A percentile compares a stretch with the other conserved stretches of the same genome.
phyloP scores from a whole-genome alignment of 2,329 filamentous ascomycete genomes.

The Graphilbum sp. region DNA sequence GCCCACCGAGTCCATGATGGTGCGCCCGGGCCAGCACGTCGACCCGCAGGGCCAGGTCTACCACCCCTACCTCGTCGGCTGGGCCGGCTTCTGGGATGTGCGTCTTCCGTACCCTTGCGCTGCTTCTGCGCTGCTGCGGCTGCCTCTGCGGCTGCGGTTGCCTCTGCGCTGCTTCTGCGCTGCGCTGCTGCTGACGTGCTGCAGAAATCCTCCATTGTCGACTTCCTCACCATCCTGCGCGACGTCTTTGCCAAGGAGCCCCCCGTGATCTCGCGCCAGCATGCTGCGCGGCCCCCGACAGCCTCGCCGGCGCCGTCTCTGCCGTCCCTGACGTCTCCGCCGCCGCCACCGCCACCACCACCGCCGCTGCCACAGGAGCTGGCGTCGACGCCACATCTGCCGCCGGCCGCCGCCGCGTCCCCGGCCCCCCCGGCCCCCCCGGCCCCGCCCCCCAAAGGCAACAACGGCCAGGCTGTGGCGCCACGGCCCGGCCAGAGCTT shows the following conservation, averaged over 20 bases:
- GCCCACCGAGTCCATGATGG: conserved; percentile 73
- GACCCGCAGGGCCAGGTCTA: conserved; percentile 87
- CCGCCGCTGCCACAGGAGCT: conserved; percentile 56
- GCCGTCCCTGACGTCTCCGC: conserved; percentile 25
- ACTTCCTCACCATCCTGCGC: conserved; percentile 67
- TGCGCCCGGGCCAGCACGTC: conserved; percentile 87
- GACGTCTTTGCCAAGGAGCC: conserved; percentile 92
- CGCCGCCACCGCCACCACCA: conserved; percentile 28
- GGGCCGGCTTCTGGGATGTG: conserved; percentile 82
- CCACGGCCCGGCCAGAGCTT: not conserved
- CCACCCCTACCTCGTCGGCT: conserved; percentile 85
- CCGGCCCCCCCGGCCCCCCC: conserved; percentile 17
- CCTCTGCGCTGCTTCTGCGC: not conserved
- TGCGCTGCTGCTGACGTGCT: not conserved
- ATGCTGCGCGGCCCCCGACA: conserved; percentile 23
- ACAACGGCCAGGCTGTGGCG: conserved; percentile 5
- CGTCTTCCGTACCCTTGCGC: conserved; percentile 23
- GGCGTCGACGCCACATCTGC: conserved; percentile 14
- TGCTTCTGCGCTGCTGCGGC: not conserved
- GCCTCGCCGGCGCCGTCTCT: conserved; percentile 12
- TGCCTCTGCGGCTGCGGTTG: no score
- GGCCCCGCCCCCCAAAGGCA: conserved; percentile 37
- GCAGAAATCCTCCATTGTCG: conserved; percentile 66
- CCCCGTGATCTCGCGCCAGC: conserved; percentile 63
- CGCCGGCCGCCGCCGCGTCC: conserved; percentile 9